Evolutionary conservation across 2,329 filamentous ascomycete genomes (phyloP), one percentile per base, ranked within the genome.

Genomic region (Neonectria magnoliae): DNA sequence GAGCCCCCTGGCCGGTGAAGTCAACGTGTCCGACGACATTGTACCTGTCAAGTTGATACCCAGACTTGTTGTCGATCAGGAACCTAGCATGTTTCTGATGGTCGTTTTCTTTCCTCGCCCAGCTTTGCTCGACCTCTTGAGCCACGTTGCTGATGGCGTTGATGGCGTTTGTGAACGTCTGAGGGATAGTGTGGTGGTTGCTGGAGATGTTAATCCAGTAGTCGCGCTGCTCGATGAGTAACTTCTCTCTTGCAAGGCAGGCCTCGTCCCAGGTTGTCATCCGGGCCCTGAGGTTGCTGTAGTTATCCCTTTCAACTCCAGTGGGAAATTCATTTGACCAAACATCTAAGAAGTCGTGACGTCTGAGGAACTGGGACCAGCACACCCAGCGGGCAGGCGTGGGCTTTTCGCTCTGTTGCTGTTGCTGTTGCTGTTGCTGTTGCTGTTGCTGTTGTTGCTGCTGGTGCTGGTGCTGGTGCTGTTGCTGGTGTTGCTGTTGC

Each of bases 111-210:
- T 25, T 53, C 5, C 25, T 48, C 20, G 48, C 48, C 61, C 55
- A 60, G 14, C 33, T 27, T 18, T 56, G 11, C 38, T 64, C 61
- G 11, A 64, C 61, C 20, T 33, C 22, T 18, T 20, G 29, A 7
- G 56, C 61, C 10, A 41, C 60, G n/a, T 48, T 16, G 18, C 38
- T 1, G 45, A 64, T 55, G 33, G 10, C 10, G 16, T 25, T 25
- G 14, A 60, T 10, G 16, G 13, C 16, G 18, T 33, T 10, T 14
- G 25, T 33, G 20, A 36, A n/a, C 36, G 3, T 5, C 1, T 3
- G 13, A 10, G 50, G 3, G 25, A 16, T 3, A 25, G 25, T 25
- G 25, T 25, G 25, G 14, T 41, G 13, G 16, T 38, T 9, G 3
- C 60, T 27, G 4, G 50, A 41, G 1, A 31, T 14, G 20, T 3